phyloP scores from a whole-genome alignment of 2,329 filamentous ascomycete genomes.

The Colletotrichum musicola region DNA sequence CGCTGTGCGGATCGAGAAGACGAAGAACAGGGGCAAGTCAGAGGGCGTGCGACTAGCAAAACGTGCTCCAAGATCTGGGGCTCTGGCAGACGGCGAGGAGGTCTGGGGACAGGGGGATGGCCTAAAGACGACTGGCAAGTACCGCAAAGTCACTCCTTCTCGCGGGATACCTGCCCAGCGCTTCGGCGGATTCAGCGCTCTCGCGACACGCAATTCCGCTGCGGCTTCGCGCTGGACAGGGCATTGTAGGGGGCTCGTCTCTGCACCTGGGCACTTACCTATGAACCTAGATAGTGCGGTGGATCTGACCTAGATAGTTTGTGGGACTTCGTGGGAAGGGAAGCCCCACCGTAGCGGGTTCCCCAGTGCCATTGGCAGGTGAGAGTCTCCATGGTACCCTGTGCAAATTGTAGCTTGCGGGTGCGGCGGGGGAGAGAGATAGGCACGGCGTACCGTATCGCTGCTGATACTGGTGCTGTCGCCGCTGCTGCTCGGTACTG shows the following conservation, averaged over 20 bases:
- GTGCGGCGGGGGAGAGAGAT: too few relatives aligned
- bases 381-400: too few relatives aligned
- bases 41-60: slow-evolving; percentile 34
- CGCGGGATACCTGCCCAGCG: background rate
- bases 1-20: background rate
- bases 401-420: too few relatives aligned
- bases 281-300: too few relatives aligned
- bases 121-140: background rate
- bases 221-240: background rate
- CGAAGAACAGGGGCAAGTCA: background rate
- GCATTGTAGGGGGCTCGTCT: background rate
- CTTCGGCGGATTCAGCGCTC: slow-evolving; percentile 11
- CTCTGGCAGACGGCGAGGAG: slow-evolving; percentile 32
- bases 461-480: background rate
- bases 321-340: too few relatives aligned
- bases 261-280: too few relatives aligned
- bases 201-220: background rate
- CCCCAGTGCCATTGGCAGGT: too few relatives aligned
- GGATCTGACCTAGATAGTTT: too few relatives aligned
- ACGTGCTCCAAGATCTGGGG: slow-evolving; percentile 36
- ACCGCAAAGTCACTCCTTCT: slow-evolving; percentile 17
- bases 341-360: too few relatives aligned
- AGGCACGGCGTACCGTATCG: too few relatives aligned
- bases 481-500: background rate
- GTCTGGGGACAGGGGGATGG: slow-evolving; percentile 24